A percentile compares a stretch with the other conserved stretches of the same genome.
phyloP scores from a whole-genome alignment of 805 yeast genomes.

The Ogataea wickerhamii region DNA sequence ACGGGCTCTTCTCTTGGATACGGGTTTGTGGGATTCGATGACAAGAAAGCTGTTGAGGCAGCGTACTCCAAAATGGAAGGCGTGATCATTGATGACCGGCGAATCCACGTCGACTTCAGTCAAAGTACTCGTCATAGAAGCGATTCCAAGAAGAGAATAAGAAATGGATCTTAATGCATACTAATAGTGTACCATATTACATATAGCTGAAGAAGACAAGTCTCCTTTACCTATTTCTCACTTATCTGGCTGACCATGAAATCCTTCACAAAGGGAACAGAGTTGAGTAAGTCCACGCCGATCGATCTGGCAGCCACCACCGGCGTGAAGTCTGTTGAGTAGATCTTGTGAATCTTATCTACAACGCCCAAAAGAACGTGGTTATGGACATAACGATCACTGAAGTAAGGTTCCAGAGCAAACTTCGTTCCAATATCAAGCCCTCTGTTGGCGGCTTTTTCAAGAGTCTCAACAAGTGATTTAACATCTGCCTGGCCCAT shows the following conservation, averaged over 20 bases:
- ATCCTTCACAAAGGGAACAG: constrained; percentile 61
- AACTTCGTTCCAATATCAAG: constrained; percentile 80
- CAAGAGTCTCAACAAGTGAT: constrained; percentile 63
- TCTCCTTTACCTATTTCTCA: constrained; percentile 7
- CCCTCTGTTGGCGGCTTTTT: constrained; percentile 69
- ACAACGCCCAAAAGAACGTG: constrained; percentile 82
- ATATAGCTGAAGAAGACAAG: too few relatives aligned
- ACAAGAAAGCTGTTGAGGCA: constrained; percentile 48
- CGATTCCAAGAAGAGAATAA: too few relatives aligned
- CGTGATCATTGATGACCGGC: constrained; percentile 58
- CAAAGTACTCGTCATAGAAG: constrained; percentile 45
- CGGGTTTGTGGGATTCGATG: constrained; percentile 59
- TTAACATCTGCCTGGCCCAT: constrained; percentile 96
- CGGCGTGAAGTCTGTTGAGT: constrained; percentile 69
- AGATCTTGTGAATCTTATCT: constrained; percentile 87
- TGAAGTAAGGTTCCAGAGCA: constrained; percentile 83
- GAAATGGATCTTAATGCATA: too few relatives aligned
- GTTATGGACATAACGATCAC: constrained; percentile 76
- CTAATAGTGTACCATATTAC: too few relatives aligned
- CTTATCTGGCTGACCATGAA: constrained; percentile 54
- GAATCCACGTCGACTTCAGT: constrained; percentile 66
- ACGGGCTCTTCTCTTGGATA: constrained; percentile 53
- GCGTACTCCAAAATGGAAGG: constrained; percentile 63
- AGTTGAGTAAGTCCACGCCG: constrained; percentile 71
- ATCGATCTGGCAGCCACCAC: constrained; percentile 69